Base-by-base conservation (phyloP, 768 basidiomycete genomes). In the Galerina sulciceps region DNA sequence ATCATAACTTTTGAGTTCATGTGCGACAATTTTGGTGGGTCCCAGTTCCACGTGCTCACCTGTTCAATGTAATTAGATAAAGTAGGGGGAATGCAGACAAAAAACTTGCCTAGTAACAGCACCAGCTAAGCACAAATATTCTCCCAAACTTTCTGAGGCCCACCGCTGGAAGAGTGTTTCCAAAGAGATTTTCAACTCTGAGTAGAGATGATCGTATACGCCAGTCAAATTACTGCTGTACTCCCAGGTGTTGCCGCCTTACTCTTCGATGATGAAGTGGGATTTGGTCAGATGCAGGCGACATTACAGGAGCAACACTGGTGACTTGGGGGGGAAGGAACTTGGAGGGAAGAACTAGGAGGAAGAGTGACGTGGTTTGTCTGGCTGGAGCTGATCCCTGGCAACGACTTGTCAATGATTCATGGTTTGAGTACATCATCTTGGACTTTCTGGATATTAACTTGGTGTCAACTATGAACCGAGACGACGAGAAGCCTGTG, bases 21-120 rank as follows among this genome's bases (percentile, higher is more conserved):
- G 92, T 23, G 97, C 94, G 52, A 98, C 90, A 42, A 90, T 93
- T 77, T 96, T 96, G 43, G 94, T 96, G 3, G 95, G 90, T 56
- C 85, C 89, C 97, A 99, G 97, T 99, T 34, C 97, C 97, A 61
- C 97, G 93, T 45, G 96, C 98, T 96, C 96, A 99, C 35, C 93
- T 94, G 59, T 17, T 17, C 13, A 42, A 31, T 26, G 37, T 51
- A 58, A 54, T 49, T 41, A 47, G 61, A 10, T 56, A 47, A 65
- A 15, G 55, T 26, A 15, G 44, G 44, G 45, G 37, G 34, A 10
- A n/a, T 10, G 43, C 36, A 40, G 4, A 22, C 36, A 37, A 26
- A 18, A 38, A 47, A 70, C 90, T 61, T 73, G 93, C 94, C 95
- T 97, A 64, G 99, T 99, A 61, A 99, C 96, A 38, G 97, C 96